Evolutionary conservation across 2,329 filamentous ascomycete genomes (phyloP).

Genomic region (Dendrostoma leiphaemia): DNA sequence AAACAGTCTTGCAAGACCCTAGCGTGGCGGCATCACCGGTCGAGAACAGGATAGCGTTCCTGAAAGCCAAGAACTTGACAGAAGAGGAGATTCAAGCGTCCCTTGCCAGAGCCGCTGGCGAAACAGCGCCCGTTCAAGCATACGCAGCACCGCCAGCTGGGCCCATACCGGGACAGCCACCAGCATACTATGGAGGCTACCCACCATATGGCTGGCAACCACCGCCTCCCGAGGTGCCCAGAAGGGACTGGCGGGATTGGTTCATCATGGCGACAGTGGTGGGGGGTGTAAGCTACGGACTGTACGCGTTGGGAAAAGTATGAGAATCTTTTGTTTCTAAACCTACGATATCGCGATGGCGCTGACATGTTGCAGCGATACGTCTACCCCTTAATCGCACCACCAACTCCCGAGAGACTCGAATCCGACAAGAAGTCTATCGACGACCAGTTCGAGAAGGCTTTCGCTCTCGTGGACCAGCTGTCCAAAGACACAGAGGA

Average conservation of each 20-base stretch:
- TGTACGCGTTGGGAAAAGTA: slow-evolving; percentile 87
- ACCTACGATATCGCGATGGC: neutral
- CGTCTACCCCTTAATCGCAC: slow-evolving; percentile 84
- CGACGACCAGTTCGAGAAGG: slow-evolving; percentile 89
- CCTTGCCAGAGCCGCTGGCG: slow-evolving; percentile 70
- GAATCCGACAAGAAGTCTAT: slow-evolving; percentile 92
- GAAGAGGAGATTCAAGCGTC: slow-evolving; percentile 91
- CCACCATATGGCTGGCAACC: slow-evolving; percentile 56
- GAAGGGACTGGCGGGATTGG: slow-evolving; percentile 95
- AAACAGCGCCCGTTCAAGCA: slow-evolving; percentile 39
- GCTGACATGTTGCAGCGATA: slow-evolving; percentile 62
- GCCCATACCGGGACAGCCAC: slow-evolving; percentile 43
- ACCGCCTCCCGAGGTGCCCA: slow-evolving; percentile 58
- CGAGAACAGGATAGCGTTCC: slow-evolving; percentile 88
- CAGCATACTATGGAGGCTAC: slow-evolving; percentile 43
- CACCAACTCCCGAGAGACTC: slow-evolving; percentile 88
- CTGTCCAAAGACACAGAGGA: slow-evolving; percentile 84
- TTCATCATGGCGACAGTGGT: slow-evolving; percentile 99
- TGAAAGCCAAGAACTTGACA: slow-evolving; percentile 95
- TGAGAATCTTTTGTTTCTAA: slow-evolving; percentile 4
- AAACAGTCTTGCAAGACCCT: slow-evolving; percentile 87
- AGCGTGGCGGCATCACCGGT: slow-evolving; percentile 86
- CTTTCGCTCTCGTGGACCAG: slow-evolving; percentile 89
- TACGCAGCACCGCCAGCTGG: slow-evolving; percentile 40
- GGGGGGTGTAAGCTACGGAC: slow-evolving; percentile 81